phyloP scores from a whole-genome alignment of 2,329 filamentous ascomycete species.

The Microascus cirrosus region DNA sequence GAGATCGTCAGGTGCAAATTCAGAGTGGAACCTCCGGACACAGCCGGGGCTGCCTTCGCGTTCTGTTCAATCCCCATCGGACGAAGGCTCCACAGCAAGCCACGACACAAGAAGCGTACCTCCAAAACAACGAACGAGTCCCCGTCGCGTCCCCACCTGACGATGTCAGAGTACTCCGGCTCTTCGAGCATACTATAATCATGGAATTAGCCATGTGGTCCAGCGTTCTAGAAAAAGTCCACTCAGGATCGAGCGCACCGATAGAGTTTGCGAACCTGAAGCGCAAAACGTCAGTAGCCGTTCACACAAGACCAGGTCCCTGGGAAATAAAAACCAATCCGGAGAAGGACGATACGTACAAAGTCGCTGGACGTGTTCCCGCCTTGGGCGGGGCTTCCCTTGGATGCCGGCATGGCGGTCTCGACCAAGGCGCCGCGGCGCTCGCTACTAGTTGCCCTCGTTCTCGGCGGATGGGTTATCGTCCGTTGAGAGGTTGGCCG shows the following conservation, averaged over 20 bases:
- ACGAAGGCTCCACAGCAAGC: constrained; percentile 7
- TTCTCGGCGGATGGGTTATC: not conserved
- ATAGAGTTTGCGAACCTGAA: constrained; percentile 91
- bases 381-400: constrained; percentile 14
- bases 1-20: not conserved
- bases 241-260: constrained; percentile 45
- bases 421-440: not conserved
- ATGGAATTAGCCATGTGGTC: constrained; percentile 8
- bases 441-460: not conserved
- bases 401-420: not conserved
- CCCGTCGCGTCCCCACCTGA: constrained; percentile 89
- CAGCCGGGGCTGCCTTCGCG: not conserved
- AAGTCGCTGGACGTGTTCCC: constrained; percentile 89
- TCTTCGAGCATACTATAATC: constrained; percentile 82
- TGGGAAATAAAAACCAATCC: not conserved
- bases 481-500: not conserved
- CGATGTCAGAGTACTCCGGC: constrained; percentile 81
- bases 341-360: constrained; percentile 44
- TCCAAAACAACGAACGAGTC: constrained; percentile 96
- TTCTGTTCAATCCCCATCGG: not conserved
- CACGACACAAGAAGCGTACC: constrained; percentile 39
- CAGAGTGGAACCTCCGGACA: not conserved
- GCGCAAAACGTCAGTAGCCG: not conserved
- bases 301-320: not conserved
- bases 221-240: not conserved